Evolutionary conservation across 2,329 filamentous ascomycete genomes (phyloP).

Genomic region (Lasiodiplodia hormozganensis): DNA sequence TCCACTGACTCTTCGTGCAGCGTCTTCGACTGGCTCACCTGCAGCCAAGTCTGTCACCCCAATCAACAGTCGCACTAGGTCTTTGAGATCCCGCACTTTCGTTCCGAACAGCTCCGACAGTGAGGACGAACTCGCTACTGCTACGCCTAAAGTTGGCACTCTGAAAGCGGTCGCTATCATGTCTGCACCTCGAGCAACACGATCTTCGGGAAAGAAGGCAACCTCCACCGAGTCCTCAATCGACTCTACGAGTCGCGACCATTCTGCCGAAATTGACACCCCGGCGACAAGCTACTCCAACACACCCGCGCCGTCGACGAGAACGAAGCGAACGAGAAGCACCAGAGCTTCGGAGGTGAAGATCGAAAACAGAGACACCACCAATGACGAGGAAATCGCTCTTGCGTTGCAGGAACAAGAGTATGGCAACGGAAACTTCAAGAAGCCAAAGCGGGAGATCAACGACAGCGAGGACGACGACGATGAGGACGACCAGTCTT

Average conservation of each 20-base stretch:
- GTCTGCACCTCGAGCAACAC: slow-evolving; percentile 25
- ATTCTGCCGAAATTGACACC: slow-evolving; percentile 63
- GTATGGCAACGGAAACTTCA: slow-evolving; percentile 47
- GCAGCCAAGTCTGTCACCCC: background rate
- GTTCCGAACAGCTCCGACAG: slow-evolving; percentile 44
- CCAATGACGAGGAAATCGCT: slow-evolving; percentile 61
- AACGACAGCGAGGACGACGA: slow-evolving; percentile 17
- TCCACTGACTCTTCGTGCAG: background rate
- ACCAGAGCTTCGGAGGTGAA: slow-evolving; percentile 36
- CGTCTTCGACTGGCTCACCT: background rate
- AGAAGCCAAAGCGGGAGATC: slow-evolving; percentile 44
- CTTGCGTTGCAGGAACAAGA: slow-evolving; percentile 64
- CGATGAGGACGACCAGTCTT: slow-evolving; percentile 41
- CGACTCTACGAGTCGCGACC: slow-evolving; percentile 34
- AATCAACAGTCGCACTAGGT: background rate
- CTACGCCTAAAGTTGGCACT: background rate
- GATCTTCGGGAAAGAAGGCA: slow-evolving; percentile 31
- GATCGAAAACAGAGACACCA: slow-evolving; percentile 39
- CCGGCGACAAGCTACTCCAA: slow-evolving; percentile 66
- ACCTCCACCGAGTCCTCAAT: slow-evolving; percentile 24
- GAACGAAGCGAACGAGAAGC: slow-evolving; percentile 36
- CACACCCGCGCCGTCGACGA: slow-evolving; percentile 58
- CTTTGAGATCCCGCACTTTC: slow-evolving; percentile 33
- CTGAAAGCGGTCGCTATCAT: slow-evolving; percentile 45
- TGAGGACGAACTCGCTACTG: slow-evolving; percentile 31